Conservation (phyloP, 78 protist genomes). For the Pelomyxa schiedti region DNA sequence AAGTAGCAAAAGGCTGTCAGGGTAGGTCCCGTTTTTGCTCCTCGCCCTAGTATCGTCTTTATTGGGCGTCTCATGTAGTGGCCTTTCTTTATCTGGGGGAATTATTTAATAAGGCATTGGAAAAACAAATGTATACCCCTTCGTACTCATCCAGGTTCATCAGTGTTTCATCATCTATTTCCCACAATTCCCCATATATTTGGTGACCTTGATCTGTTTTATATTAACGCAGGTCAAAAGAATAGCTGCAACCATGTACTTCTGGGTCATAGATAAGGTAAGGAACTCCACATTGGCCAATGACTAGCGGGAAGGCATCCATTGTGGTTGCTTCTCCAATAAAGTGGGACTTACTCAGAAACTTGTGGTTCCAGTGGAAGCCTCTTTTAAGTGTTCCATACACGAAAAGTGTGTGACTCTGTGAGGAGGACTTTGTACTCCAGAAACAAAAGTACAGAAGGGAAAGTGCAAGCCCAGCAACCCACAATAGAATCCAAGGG, state of each 20-base stretch:
- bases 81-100: too few species aligned
- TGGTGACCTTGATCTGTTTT: background rate
- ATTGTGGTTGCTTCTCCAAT: constrained; percentile 3
- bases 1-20: background rate
- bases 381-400: constrained; percentile 9
- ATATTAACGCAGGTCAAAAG: too few species aligned
- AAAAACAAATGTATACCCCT: constrained; percentile 1
- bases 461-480: background rate
- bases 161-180: constrained; percentile 1
- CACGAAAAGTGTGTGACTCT: constrained; percentile 7
- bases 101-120: too few species aligned
- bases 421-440: background rate
- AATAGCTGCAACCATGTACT: too few species aligned
- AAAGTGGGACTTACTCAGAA: background rate
- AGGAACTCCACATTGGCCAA: constrained; percentile 10
- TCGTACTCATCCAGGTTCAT: constrained; percentile 15
- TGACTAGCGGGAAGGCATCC: background rate
- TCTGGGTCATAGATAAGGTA: constrained; percentile 7
- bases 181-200: background rate
- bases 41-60: background rate
- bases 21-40: too few species aligned
- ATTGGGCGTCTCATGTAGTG: background rate
- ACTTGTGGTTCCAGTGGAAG: constrained; percentile 15
- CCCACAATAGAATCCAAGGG: too few species aligned
- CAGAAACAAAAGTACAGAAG: background rate